These are phyloP conservation scores for Plenodomus lindquistii DNA, from an alignment of 2,329 filamentous ascomycete species.

Conservation along the genomic window DNA sequence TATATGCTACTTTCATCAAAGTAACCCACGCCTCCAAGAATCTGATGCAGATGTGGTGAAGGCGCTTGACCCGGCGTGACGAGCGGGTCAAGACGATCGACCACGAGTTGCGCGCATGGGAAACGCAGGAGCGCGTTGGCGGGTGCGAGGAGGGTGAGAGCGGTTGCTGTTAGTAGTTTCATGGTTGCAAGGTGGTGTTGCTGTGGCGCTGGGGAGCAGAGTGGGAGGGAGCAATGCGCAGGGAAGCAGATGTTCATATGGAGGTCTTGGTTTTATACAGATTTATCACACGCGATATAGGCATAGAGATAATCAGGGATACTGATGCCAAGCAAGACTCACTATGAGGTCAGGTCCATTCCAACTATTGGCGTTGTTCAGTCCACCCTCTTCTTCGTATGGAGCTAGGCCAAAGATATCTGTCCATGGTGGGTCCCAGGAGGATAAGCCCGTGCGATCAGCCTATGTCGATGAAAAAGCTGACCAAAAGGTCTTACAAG, in stretches of 20 bases:
- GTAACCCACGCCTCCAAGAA: slow-evolving; percentile 21
- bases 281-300: not conserved
- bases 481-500: not conserved
- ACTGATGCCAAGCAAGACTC: slow-evolving; percentile 1
- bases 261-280: slow-evolving; percentile 3
- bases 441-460: not conserved
- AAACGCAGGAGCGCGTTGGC: slow-evolving; percentile 26
- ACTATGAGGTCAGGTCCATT: not conserved
- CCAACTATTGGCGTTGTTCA: not conserved
- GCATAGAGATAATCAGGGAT: not conserved
- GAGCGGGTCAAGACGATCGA: slow-evolving; percentile 28
- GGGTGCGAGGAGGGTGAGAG: slow-evolving; percentile 20
- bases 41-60: slow-evolving; percentile 32
- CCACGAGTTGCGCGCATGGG: slow-evolving; percentile 29
- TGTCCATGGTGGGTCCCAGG: not conserved
- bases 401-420: not conserved
- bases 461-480: not conserved
- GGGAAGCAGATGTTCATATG: not conserved
- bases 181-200: slow-evolving; percentile 12
- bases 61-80: slow-evolving; percentile 28
- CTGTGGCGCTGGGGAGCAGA: not conserved
- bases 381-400: not conserved
- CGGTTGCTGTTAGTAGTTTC: slow-evolving; percentile 13
- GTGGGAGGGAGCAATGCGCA: not conserved
- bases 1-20: not conserved